Evolutionary conservation across 345 rosid genomes (phyloP), one percentile per base, ranked within the genome.

Genomic region (Brassica juncea): DNA sequence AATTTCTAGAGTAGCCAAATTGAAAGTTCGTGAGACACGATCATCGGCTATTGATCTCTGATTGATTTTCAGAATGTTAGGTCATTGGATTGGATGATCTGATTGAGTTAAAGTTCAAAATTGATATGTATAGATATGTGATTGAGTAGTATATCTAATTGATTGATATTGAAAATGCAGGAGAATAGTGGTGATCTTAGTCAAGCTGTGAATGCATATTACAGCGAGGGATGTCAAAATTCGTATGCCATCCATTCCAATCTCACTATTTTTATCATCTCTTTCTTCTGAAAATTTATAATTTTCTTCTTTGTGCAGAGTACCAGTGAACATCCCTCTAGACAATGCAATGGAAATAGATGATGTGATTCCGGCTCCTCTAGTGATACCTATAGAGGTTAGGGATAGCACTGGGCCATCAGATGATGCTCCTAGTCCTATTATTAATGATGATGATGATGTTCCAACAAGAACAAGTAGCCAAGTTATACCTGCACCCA

Each of bases 161-260:
- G 47, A 39, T 39, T 39, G 47, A 39, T 8, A 23, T 37, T 68
- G 57, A 42, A 2, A 16, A 12, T 23, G 32, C 83, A 96, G 99
- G 98, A 89, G 80, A 92, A 96, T 78, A 83, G 80, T 14, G 95
- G 95, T 75, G 95, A 93, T 87, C 93, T 93, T 71, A 90, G 93
- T 87, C 91, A 89, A 76, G 97, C 99, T 69, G 90, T 96, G 79
- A 92, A 96, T 88, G 89, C 97, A 35, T 89, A 88, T 86, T 96
- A 90, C 86, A 82, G 77, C 11, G 97, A 89, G 77, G 97, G 97
- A 85, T 97, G 92, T 82, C 80, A 89, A 78, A 89, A 75, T 83
- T 82, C 6, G 92, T 90, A 39, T 61, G 89, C 81, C 34, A 42
- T 63, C 57, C 0, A 52, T 60, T 2, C 15, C 58, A 47, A 34